Percentiles rank a stretch among this genome's conserved stretches.
phyloP scores from a whole-genome alignment of 1,139 yeast genomes.

The Debaryomyces nepalensis region DNA sequence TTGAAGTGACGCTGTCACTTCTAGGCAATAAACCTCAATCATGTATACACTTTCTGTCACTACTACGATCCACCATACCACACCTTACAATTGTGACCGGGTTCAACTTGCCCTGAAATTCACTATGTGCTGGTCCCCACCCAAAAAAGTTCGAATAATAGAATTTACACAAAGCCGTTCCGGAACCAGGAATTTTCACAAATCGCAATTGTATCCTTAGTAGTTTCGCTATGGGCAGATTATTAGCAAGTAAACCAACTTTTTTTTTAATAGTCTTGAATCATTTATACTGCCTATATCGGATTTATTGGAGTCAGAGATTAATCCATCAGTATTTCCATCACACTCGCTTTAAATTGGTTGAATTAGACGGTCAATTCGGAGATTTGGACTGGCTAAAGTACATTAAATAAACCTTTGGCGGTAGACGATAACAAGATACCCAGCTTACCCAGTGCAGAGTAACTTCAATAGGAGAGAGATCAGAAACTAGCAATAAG shows the following conservation, averaged over 20 bases:
- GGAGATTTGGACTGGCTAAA: no score
- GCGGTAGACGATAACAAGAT: background rate
- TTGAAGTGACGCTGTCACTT: no score
- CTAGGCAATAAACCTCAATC: no score
- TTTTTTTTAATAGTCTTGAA: background rate
- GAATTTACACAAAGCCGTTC: slow-evolving; percentile 10
- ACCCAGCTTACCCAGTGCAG: background rate
- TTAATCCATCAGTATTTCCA: background rate
- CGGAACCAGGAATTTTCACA: slow-evolving; percentile 2
- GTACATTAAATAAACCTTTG: no score
- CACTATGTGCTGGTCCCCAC: slow-evolving; percentile 10
- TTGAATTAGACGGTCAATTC: slow-evolving; percentile 1
- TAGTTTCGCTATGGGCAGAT: background rate
- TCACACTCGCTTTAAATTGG: slow-evolving; percentile 8
- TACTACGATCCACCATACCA: no score
- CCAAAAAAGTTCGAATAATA: slow-evolving; percentile 1
- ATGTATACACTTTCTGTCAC: no score
- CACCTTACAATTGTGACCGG: background rate
- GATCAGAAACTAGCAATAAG: background rate
- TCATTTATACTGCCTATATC: background rate
- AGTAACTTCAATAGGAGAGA: no score
- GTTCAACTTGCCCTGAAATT: background rate
- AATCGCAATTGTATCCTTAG: slow-evolving; percentile 9
- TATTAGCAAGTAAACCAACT: background rate
- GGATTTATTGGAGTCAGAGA: slow-evolving; percentile 2